Base-by-base conservation (phyloP, 1,284 basidiomycete species). In the Trichosporon sp. region DNA sequence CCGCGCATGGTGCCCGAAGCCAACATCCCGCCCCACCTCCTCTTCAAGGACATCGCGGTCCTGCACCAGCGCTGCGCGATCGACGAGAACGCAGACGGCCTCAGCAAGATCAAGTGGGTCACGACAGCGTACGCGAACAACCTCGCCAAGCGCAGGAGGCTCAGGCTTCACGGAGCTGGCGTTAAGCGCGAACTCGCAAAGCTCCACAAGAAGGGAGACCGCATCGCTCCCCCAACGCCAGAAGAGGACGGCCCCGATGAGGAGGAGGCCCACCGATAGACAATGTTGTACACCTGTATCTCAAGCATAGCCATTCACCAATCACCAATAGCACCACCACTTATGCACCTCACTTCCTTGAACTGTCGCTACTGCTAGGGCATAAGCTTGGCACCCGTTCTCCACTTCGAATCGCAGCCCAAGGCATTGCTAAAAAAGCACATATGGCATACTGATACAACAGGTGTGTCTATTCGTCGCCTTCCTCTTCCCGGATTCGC, bases 21-120 rank as follows among this genome's bases (percentile, higher is more conserved):
- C 9, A 70, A 80, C 62, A 73, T 83, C 0, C 83, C 83, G 3
- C 83, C 83, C 0, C 78, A 82, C 68, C 47, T 84, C 23, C 67
- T 82, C 2, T 84, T 81, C 63, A 63, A 68, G 15, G 83, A 84
- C 70, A 44, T 84, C 11, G 71, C 74, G 25, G 69, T 79, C 1
- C 74, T 84, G 32, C 82, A 84, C 74, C 72, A 80, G 38, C 67
- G 76, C 27, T 73, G 80, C 15, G 76, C 80, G 13, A 68, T 75
- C 38, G 77, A 80, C 58, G 79, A 79, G 60, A 66, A 77, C 21
- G 35, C 58, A 31, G 69, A 73, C 11, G 76, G 72, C 18, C 62
- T 83, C 2, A 74, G 68, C 8, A 74, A 71, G 64, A 64, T 83
- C 65, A 82, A 76, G 68, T 80, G 71, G 72, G 69, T 74, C 3